Conservation (phyloP, 148 eudicot genomes). For the Amaranthus cruentus region DNA sequence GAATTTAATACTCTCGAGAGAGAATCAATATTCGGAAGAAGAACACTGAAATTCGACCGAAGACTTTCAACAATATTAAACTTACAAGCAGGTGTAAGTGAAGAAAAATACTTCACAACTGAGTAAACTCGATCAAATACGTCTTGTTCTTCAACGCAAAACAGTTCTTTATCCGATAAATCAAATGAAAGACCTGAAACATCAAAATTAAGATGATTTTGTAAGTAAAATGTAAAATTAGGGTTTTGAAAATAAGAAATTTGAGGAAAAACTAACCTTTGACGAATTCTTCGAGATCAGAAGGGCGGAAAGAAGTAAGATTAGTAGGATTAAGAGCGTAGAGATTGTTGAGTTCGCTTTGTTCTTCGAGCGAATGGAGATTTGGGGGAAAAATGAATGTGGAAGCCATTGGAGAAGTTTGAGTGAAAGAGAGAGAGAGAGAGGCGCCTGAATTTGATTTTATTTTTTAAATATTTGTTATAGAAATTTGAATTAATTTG, state of each 20-base stretch:
- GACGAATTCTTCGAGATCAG: slow-evolving; percentile 88
- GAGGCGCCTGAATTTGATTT: neutral
- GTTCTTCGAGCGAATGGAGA: slow-evolving; percentile 51
- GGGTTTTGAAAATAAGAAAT: slow-evolving; percentile 24
- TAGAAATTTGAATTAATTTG: slow-evolving; percentile 3
- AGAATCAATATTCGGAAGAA: slow-evolving; percentile 79
- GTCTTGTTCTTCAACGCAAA: slow-evolving; percentile 84
- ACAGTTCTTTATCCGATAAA: slow-evolving; percentile 72
- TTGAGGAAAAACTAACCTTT: slow-evolving; percentile 38
- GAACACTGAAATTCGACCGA: slow-evolving; percentile 78
- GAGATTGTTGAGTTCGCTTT: slow-evolving; percentile 21
- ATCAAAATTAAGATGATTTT: neutral
- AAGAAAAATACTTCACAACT: slow-evolving; percentile 52
- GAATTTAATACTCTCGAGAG: slow-evolving; percentile 40
- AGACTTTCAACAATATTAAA: slow-evolving; percentile 65
- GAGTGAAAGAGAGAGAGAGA: slow-evolving; percentile 3
- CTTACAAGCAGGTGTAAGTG: slow-evolving; percentile 50
- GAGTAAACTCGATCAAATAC: slow-evolving; percentile 82
- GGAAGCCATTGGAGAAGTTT: slow-evolving; percentile 49
- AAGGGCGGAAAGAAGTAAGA: slow-evolving; percentile 53
- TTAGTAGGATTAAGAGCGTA: slow-evolving; percentile 19
- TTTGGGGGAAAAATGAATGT: slow-evolving; percentile 61
- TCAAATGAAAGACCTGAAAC: slow-evolving; percentile 71
- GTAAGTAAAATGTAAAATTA: slow-evolving; percentile 6
- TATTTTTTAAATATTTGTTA: neutral